Conservation (phyloP, 1,139 yeast genomes). For the Hyphopichia pseudoburtonii region DNA sequence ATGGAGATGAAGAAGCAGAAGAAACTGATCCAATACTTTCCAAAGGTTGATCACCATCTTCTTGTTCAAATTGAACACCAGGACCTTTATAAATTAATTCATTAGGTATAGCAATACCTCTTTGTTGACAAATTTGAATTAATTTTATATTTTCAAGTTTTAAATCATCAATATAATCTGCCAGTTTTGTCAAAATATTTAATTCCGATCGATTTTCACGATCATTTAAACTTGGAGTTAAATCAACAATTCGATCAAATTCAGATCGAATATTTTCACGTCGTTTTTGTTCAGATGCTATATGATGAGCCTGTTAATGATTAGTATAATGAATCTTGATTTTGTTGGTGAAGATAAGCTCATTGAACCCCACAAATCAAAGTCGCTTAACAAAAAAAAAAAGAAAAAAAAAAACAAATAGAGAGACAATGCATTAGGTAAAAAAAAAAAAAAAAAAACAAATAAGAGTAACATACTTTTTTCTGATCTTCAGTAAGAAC, state of each 20-base stretch:
- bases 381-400: too few relatives aligned
- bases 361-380: conserved; percentile 2
- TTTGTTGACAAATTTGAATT: conserved; percentile 32
- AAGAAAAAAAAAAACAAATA: too few relatives aligned
- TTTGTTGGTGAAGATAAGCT: too few relatives aligned
- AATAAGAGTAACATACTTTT: conserved; percentile 40
- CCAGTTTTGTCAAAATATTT: conserved; percentile 45
- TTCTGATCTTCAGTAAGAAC: conserved; percentile 46
- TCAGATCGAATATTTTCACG: conserved; percentile 48
- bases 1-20: too few relatives aligned
- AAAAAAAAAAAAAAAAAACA: too few relatives aligned
- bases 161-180: conserved; percentile 45
- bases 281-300: conserved; percentile 51
- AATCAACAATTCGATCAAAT: conserved; percentile 43
- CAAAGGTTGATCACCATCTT: neutral
- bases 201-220: conserved; percentile 48
- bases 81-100: conserved; percentile 43
- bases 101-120: conserved; percentile 40
- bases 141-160: conserved; percentile 39
- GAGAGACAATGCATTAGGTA: too few relatives aligned
- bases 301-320: conserved; percentile 45
- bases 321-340: too few relatives aligned
- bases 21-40: too few relatives aligned
- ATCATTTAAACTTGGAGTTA: conserved; percentile 43
- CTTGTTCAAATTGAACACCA: conserved; percentile 10